Evolutionary conservation across 1,284 basidiomycete species (phyloP), one percentile per base, ranked within the genome.

Genomic region (Lentinula novae-zelandiae): DNA sequence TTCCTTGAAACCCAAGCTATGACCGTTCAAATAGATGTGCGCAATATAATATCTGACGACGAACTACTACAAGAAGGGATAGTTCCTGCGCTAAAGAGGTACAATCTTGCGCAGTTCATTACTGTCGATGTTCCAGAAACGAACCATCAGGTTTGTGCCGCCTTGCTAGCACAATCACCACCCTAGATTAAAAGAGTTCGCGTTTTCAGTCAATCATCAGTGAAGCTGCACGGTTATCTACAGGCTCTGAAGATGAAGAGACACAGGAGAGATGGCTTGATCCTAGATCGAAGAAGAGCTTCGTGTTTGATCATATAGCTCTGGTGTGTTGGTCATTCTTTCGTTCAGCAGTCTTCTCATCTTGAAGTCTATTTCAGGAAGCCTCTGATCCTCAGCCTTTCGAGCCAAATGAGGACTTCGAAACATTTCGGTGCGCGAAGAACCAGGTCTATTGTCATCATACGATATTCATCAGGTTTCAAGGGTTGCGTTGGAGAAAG

Each of bases 21-120:
- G 57, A 52, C 15, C 8, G 13, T 48, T 51, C 22, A 40, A 58
- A 56, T 72, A 94, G 95, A 96, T 78, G 85, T 97, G 54, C 89
- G 93, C 66, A 86, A 84, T 69, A 92, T 98, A 71, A 87, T 97
- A 68, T 84, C 83, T 48, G 89, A 96, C 74, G 93, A 97, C 70
- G 85, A 87, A 13, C 79, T 83, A 17, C 82, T 97, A 54, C 89
- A 95, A 71, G 78, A 81, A 8, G 89, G 89, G 60, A 83, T 95
- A 48, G 78, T 86, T 1, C 89, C 92, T 1, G 88, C 92, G 2
- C 74, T 96, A 61, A 78, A 82, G 59, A 82, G 92, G 65, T 96
- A 96, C 75, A 96, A 96, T 70, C 76, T 92, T 61, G 82, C 85
- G 40, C 95, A 97, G 70, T 91, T 95, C 69, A 89, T 87, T 46